These are phyloP conservation scores for Monosporascus sp. DNA, from an alignment of 2,329 filamentous ascomycete genomes.

Conservation along the genomic window DNA sequence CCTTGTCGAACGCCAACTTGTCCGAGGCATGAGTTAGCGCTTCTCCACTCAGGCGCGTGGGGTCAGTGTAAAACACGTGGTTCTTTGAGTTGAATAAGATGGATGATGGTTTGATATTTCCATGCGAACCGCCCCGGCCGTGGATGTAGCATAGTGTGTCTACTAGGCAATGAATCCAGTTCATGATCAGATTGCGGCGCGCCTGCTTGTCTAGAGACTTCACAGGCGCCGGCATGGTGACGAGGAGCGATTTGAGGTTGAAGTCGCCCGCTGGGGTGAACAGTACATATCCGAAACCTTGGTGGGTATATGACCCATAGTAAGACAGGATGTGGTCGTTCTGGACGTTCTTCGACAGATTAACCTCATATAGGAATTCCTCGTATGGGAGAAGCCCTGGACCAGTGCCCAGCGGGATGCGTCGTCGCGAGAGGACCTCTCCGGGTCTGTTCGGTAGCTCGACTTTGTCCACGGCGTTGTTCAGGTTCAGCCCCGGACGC, in stretches of 20 bases:
- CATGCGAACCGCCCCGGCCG: constrained; percentile 57
- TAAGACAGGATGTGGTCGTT: constrained; percentile 68
- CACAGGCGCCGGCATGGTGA: constrained; percentile 56
- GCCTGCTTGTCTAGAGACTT: constrained; percentile 57
- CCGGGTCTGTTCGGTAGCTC: constrained; percentile 58
- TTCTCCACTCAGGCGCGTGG: constrained; percentile 43
- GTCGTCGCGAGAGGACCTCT: constrained; percentile 51
- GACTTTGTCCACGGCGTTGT: constrained; percentile 49
- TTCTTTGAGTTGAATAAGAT: constrained; percentile 62
- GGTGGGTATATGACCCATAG: constrained; percentile 65
- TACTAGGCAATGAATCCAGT: constrained; percentile 70
- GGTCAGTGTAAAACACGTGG: constrained; percentile 62
- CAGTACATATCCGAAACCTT: constrained; percentile 58
- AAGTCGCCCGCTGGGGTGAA: constrained; percentile 63
- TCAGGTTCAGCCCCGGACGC: constrained; percentile 36
- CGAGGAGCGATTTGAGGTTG: constrained; percentile 61
- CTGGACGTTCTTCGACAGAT: constrained; percentile 51
- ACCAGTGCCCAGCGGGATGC: constrained; percentile 46
- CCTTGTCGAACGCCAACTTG: constrained; percentile 54
- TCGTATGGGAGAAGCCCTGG: constrained; percentile 41
- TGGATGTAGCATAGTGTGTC: constrained; percentile 66
- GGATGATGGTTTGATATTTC: constrained; percentile 65
- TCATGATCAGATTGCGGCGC: constrained; percentile 55
- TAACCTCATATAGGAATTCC: constrained; percentile 58
- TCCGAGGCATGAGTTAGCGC: constrained; percentile 37